Evolutionary conservation across 2,329 filamentous ascomycete species (phyloP), one percentile per base, ranked within the genome.

Genomic region (Ophiostoma tasmaniense): DNA sequence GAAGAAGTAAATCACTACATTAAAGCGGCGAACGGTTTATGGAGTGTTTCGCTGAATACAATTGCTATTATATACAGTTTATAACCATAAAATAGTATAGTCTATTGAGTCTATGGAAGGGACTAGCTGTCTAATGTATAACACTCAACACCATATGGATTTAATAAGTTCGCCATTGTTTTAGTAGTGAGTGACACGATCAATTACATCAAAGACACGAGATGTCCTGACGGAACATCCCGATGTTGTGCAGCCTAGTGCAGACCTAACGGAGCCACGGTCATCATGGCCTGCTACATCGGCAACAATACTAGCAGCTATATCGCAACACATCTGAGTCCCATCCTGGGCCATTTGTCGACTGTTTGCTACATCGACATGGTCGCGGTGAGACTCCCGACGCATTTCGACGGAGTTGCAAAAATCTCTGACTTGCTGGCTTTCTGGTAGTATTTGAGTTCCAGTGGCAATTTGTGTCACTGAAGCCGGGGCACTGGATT

Each of bases 1-100:
- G 87, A 79, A 42, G 8, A 20, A 30, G 10, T 50, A 35, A 11
- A 13, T 10, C 37, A 33, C 33, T 8, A 33, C 5, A 33, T 33
- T 6, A 6, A 33, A 4, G 33, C 33, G 33, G 33, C 33, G 33
- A 4, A 33, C 33, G 33, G 8, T 33, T 33, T 33, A 8, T 33
- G 33, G 5, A 33, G 8, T 33, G 33, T 33, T 33, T 33, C 5
- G 33, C 8, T 8, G 8, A 8, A 33, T 33, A 33, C 8, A 8
- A 10, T 39, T 39, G 37, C 13, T 39, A 35, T 39, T 33, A 33
- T 33, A 33, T 33, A 33, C 33, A 2, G 33, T 33, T 33, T 5
- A 37, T 42, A 42, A 1, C 6, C 39, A 17, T 42, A 17, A 17
- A 42, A 42, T 42, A 17, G n/a, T n/a, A n/a, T n/a, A n/a, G n/a